Conservation (phyloP, 371 early-diverging fungal species). For the Haplosporangium sp. region DNA sequence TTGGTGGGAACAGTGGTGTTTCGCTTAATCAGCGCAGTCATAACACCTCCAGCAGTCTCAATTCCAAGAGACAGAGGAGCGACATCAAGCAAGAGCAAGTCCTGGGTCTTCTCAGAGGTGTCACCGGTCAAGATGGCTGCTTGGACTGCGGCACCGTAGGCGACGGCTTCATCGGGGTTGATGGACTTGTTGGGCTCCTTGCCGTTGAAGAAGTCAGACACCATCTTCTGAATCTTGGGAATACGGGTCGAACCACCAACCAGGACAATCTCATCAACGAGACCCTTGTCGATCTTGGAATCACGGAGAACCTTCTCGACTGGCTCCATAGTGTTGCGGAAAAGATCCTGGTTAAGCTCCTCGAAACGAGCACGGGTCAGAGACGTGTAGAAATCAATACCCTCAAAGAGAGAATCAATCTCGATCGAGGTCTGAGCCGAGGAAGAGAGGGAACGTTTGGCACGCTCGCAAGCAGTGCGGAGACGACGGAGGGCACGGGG, state of each 20-base stretch:
- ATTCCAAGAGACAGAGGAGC: constrained; percentile 94
- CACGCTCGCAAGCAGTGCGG: constrained; percentile 96
- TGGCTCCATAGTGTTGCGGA: constrained; percentile 94
- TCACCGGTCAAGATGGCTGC: constrained; percentile 94
- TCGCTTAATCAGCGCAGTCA: constrained; percentile 95
- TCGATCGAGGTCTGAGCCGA: constrained; percentile 90
- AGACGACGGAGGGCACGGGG: constrained; percentile 95
- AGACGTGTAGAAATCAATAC: constrained; percentile 92
- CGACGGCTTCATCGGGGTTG: constrained; percentile 99
- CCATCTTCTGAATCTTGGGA: constrained; percentile 98
- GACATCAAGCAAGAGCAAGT: constrained; percentile 85
- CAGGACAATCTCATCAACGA: constrained; percentile 96
- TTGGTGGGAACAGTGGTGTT: constrained; percentile 98
- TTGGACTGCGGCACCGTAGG: constrained; percentile 99
- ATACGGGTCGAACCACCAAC: constrained; percentile 99
- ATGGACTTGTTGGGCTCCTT: constrained; percentile 97
- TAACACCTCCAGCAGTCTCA: constrained; percentile 98
- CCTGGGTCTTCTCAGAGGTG: constrained; percentile 91
- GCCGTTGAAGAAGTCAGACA: constrained; percentile 97
- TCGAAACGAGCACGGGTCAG: constrained; percentile 98
- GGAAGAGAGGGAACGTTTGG: constrained; percentile 95
- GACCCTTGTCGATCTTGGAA: constrained; percentile 91
- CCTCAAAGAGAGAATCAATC: constrained; percentile 95
- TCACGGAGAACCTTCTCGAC: constrained; percentile 96
- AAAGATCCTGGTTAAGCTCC: constrained; percentile 94